Conservation (phyloP, 768 basidiomycete genomes). For the Russula griseocarnosa region DNA sequence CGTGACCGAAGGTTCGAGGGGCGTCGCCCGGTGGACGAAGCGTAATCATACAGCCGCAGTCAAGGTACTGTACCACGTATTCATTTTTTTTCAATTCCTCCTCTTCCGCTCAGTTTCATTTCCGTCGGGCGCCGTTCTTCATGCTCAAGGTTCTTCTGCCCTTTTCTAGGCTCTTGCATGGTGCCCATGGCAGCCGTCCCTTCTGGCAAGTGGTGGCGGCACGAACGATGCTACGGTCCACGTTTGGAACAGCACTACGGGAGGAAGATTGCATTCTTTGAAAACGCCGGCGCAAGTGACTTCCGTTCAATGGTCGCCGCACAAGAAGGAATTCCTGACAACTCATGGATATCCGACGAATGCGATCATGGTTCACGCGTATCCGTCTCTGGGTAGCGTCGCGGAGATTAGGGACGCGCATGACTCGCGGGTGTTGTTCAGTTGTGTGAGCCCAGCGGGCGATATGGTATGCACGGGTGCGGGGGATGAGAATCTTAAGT, state of each 20-base stretch:
- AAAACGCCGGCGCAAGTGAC: slow-evolving; percentile 90
- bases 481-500: slow-evolving; percentile 95
- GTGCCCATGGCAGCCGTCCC: slow-evolving; percentile 82
- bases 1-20: slow-evolving; percentile 44
- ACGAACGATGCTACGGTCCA: slow-evolving; percentile 90
- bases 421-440: slow-evolving; percentile 85
- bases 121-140: neutral
- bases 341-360: slow-evolving; percentile 96
- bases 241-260: slow-evolving; percentile 89
- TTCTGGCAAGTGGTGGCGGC: slow-evolving; percentile 41
- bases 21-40: slow-evolving; percentile 84
- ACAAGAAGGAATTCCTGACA: slow-evolving; percentile 83
- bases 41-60: slow-evolving; percentile 87
- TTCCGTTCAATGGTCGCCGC: slow-evolving; percentile 80
- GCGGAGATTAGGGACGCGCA: slow-evolving; percentile 90
- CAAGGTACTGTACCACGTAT: slow-evolving; percentile 42
- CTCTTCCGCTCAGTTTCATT: neutral
- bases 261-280: slow-evolving; percentile 83
- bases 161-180: slow-evolving; percentile 80
- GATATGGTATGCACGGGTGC: slow-evolving; percentile 90
- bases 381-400: slow-evolving; percentile 79
- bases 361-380: slow-evolving; percentile 74
- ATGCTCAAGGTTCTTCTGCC: slow-evolving; percentile 1
- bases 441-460: slow-evolving; percentile 80
- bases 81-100: slow-evolving; percentile 1